Base-by-base conservation (phyloP, 2,329 filamentous ascomycete genomes). In the Talaromyces islandicus region DNA sequence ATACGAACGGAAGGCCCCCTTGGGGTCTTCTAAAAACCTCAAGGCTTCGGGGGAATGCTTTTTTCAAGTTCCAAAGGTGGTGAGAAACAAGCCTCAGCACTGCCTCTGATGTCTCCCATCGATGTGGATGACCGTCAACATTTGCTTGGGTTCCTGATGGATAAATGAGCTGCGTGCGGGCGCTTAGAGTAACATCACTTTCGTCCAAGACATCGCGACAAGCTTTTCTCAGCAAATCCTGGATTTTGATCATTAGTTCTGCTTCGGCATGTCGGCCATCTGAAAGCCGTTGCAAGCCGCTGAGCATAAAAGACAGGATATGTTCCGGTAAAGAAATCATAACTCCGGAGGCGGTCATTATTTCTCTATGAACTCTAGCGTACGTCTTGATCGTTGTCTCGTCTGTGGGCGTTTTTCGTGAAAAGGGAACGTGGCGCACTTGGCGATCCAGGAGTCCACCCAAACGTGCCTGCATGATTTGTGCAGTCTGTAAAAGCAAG, bases 251-350 rank as follows among this genome's bases (percentile, higher is more conserved):
- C 52, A 54, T 54, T 17, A 30, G 5, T 4, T 30, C 14, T 9
- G 52, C 52, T 54, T 54, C 52, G 1, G n/a, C 19, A 24, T 30
- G 12, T 38, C 27, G 24, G 6, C 24, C 24, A 32, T 54, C 52
- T 32, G 86, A 80, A 1, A 83, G 67, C 0, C 79, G 77, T 64
- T 89, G 85, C 0, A 84, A 66, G 0, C 84, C 85, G 61, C 84
- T 86, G 2, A 89, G 75, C 27, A 83, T 83, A 69, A 88, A 88
- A 0, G 87, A 89, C 6, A 90, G 72, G 0, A 86, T 74, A 62
- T 89, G 83, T 57, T 89, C 87, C 0, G 87, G 87, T 1, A 86
- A 77, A 0, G 81, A 78, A 0, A 90, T 70, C 25, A 90, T 77
- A 0, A 89, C 70, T 0, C 86, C 86, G 0, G 73, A 73, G 67